Evolutionary conservation across 495 filamentous ascomycete species (phyloP).

Genomic region (Podospora pseudopauciseta): DNA sequence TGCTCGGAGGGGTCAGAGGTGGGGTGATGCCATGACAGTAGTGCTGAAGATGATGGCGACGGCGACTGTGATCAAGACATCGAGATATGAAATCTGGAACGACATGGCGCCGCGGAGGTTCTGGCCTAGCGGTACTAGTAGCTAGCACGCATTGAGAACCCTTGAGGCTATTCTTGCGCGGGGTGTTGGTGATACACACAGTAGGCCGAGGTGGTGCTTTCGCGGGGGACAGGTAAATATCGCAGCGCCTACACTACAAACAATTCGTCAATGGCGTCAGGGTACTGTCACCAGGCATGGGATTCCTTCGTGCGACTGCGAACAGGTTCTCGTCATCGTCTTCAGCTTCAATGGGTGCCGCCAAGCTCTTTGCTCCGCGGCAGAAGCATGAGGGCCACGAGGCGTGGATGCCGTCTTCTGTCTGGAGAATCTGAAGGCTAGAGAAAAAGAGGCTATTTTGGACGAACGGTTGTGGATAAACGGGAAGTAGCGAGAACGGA

Average conservation of each 20-base stretch:
- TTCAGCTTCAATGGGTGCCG: not conserved
- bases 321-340: not conserved
- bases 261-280: slow-evolving; percentile 4
- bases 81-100: slow-evolving; percentile 9
- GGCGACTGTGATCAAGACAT: slow-evolving; percentile 10
- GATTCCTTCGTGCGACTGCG: not conserved
- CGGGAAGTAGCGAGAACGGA: slow-evolving; percentile 9
- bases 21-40: slow-evolving; percentile 19
- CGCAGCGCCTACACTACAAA: slow-evolving; percentile 2
- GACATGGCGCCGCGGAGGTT: slow-evolving; percentile 1
- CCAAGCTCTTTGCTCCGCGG: slow-evolving; percentile 2
- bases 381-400: not conserved
- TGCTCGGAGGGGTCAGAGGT: slow-evolving; percentile 19
- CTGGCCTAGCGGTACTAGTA: not conserved
- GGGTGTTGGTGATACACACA: slow-evolving; percentile 1
- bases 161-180: slow-evolving; percentile 6
- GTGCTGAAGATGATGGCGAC: slow-evolving; percentile 1
- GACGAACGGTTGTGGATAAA: not conserved
- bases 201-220: not conserved
- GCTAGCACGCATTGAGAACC: not conserved
- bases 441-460: not conserved
- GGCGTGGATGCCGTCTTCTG: not conserved
- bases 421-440: not conserved
- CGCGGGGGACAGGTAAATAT: not conserved
- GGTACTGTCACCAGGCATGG: not conserved